Evolutionary conservation across 2,329 filamentous ascomycete species (phyloP), one percentile per base, ranked within the genome.

Genomic region (Fonsecaea nubica): DNA sequence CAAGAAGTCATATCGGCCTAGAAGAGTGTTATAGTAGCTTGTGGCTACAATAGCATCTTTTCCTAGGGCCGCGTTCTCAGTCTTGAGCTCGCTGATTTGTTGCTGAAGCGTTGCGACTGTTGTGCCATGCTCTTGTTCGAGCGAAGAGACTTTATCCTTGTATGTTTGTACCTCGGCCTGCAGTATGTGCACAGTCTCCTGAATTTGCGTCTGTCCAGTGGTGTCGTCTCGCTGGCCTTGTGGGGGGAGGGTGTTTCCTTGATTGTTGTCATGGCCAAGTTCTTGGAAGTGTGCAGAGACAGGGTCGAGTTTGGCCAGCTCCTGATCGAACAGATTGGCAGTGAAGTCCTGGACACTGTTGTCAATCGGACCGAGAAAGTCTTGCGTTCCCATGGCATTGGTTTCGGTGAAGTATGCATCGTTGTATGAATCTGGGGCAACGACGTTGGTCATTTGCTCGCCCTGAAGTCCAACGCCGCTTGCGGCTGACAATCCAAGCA

Each of bases 11-110:
- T 58, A 58, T 6, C 4, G 8, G 21, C 62, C 62, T 15, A 42
- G 55, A n/a, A 64, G 36, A 55, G 54, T 63, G 30, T 63, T 66
- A 55, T 33, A 54, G 48, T 30, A 60, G 32, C 30, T 40, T 48
- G 25, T 45, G 53, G 25, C 25, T 12, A 50, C 4, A 3, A 50
- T 4, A 12, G 21, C 25, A 2, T 50, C 45, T 25, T 4, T 25
- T 8, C 10, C 6, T 9, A 50, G 45, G 6, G n/a, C 10, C n/a
- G 1, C 15, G 8, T 50, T 50, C 10, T 18, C 18, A 3, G 10
- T 25, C 10, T 50, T 25, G 21, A 50, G 45, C 4, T 18, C 2
- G 0, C 10, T 3, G 8, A 50, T 12, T 21, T 25, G 45, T 3
- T 25, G 3, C 25, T 25, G 45, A 3, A 50, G 45, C 18, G 18